Conservation (phyloP, 164 flowering plant species). For the Chimonanthus salicifolius region DNA sequence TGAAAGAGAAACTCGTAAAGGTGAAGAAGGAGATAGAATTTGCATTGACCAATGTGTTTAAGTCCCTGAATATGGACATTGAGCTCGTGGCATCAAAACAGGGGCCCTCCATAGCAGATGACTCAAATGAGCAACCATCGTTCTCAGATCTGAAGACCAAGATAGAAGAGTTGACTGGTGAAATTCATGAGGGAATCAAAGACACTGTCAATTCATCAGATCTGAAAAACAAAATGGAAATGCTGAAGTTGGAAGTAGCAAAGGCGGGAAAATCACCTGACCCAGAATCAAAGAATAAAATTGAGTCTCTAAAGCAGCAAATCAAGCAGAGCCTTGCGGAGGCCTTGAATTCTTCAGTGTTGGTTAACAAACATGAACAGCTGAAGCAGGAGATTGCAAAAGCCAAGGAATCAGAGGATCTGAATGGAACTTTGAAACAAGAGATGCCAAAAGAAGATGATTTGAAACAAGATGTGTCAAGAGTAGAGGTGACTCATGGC, state of each 20-base stretch:
- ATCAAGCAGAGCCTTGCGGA: conserved; percentile 51
- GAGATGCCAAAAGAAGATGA: conserved; percentile 19
- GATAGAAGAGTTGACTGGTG: conserved; percentile 41
- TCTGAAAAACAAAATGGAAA: conserved; percentile 49
- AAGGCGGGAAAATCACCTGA: conserved; percentile 53
- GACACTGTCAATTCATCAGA: conserved; percentile 39
- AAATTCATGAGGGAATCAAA: conserved; percentile 37
- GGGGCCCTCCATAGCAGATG: conserved; percentile 6
- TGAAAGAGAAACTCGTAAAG: conserved; percentile 43
- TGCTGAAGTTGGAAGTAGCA: conserved; percentile 45
- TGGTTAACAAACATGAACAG: conserved; percentile 47
- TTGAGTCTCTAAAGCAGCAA: conserved; percentile 45
- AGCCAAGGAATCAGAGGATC: conserved; percentile 24
- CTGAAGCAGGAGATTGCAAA: conserved; percentile 38
- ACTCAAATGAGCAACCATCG: conserved; percentile 16
- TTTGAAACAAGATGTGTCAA: conserved; percentile 21
- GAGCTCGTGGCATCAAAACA: conserved; percentile 22
- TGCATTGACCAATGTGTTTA: conserved; percentile 35
- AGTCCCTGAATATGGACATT: conserved; percentile 46
- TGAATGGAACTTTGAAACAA: conserved; percentile 30
- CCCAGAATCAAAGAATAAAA: conserved; percentile 39
- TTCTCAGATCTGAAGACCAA: conserved; percentile 23
- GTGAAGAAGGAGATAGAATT: conserved; percentile 46
- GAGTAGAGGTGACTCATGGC: conserved; percentile 24
- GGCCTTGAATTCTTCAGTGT: conserved; percentile 34